Conservation (phyloP, 2,329 filamentous ascomycete species). For the Tolypocladium capitatum region DNA sequence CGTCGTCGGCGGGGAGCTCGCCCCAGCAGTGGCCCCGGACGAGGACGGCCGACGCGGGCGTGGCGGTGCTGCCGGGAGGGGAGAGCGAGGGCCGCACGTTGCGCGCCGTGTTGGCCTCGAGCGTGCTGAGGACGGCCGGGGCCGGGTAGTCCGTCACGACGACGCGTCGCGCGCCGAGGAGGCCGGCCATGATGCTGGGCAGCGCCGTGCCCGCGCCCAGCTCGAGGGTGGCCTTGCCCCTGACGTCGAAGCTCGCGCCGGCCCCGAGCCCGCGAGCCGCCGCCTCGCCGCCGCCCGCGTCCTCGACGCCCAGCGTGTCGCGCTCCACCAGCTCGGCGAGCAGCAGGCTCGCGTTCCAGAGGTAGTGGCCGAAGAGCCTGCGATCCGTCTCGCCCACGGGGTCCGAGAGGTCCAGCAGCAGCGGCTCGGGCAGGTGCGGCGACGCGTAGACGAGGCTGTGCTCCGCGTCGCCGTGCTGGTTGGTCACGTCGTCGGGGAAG, state of each 20-base stretch:
- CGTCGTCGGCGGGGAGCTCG: slow-evolving; percentile 20
- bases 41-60: slow-evolving; percentile 14
- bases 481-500: slow-evolving; percentile 54
- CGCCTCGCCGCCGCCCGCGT: neutral
- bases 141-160: slow-evolving; percentile 58
- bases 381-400: slow-evolving; percentile 39
- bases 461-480: slow-evolving; percentile 50
- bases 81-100: slow-evolving; percentile 29
- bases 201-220: slow-evolving; percentile 53
- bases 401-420: slow-evolving; percentile 32
- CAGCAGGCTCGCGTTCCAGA: slow-evolving; percentile 55
- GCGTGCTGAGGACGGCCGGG: slow-evolving; percentile 41
- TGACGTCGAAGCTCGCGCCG: slow-evolving; percentile 29
- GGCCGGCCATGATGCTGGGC: slow-evolving; percentile 33
- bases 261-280: slow-evolving; percentile 1
- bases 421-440: slow-evolving; percentile 30
- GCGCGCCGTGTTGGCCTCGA: slow-evolving; percentile 40
- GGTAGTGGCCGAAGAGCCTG: slow-evolving; percentile 54
- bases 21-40: slow-evolving; percentile 57
- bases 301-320: slow-evolving; percentile 21
- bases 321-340: slow-evolving; percentile 43
- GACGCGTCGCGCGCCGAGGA: slow-evolving; percentile 36
- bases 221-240: slow-evolving; percentile 43
- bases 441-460: slow-evolving; percentile 47
- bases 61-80: slow-evolving; percentile 12